These are phyloP conservation scores for Ophiocordyceps camponoti-saundersi DNA, from an alignment of 2,329 filamentous ascomycete species.

Conservation along the genomic window DNA sequence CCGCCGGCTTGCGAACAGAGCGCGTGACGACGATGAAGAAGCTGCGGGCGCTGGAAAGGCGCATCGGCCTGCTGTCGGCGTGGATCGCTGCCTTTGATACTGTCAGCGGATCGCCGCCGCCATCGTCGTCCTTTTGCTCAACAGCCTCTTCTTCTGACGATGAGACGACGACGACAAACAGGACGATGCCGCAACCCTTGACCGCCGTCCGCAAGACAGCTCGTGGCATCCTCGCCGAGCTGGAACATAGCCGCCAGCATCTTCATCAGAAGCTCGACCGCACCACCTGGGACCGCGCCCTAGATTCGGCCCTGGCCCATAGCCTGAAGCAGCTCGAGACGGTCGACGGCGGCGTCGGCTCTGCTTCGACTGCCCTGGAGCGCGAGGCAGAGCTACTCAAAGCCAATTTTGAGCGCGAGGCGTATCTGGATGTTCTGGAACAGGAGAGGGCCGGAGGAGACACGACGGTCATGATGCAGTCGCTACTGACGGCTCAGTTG, in stretches of 20 bases:
- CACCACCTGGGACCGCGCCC: constrained; percentile 68
- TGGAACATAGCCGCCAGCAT: constrained; percentile 81
- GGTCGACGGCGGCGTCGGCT: constrained; percentile 24
- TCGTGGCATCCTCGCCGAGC: constrained; percentile 70
- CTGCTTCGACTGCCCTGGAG: constrained; percentile 53
- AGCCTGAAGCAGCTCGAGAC: constrained; percentile 63
- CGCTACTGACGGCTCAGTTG: constrained; percentile 77
- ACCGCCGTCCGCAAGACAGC: constrained; percentile 72
- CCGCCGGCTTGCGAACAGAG: constrained; percentile 59
- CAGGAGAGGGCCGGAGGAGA: constrained; percentile 64
- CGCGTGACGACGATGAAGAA: constrained; percentile 67
- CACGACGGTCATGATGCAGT: constrained; percentile 53
- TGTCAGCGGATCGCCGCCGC: constrained; percentile 41
- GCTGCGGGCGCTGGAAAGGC: constrained; percentile 63
- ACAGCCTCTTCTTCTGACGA: neutral
- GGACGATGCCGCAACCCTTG: constrained; percentile 47
- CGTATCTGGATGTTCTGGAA: constrained; percentile 60
- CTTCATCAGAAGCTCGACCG: constrained; percentile 71
- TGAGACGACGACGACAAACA: constrained; percentile 25
- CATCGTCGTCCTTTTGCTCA: neutral
- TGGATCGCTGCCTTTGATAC: constrained; percentile 89
- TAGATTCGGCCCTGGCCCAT: constrained; percentile 79
- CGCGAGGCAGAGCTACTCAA: constrained; percentile 79
- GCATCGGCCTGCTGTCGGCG: constrained; percentile 70
- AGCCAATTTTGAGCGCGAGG: constrained; percentile 64